These are phyloP conservation scores for Lipomyces sp. DNA, from an alignment of 805 yeast species.

Conservation along the genomic window DNA sequence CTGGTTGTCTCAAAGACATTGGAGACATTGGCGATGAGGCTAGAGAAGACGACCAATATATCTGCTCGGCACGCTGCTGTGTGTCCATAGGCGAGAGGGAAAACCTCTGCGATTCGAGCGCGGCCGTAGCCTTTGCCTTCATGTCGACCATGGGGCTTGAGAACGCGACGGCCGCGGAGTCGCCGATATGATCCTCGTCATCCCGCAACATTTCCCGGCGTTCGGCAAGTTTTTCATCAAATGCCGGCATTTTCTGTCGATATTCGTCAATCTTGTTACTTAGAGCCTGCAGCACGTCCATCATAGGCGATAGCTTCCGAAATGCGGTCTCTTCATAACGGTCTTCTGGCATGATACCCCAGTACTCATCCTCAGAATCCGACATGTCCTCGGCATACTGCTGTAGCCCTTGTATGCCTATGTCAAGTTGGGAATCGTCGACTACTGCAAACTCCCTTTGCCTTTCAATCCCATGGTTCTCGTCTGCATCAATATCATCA, in stretches of 20 bases:
- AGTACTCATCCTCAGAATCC: constrained; percentile 33
- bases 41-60: constrained; percentile 21
- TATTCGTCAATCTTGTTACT: constrained; percentile 23
- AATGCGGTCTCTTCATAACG: constrained; percentile 18
- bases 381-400: constrained; percentile 30
- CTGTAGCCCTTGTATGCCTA: background rate
- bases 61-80: constrained; percentile 28
- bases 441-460: background rate
- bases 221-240: constrained; percentile 30
- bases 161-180: constrained; percentile 19
- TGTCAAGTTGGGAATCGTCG: constrained; percentile 2
- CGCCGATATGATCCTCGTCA: constrained; percentile 22
- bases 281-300: constrained; percentile 24
- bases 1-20: constrained; percentile 1
- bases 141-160: constrained; percentile 21
- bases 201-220: constrained; percentile 24
- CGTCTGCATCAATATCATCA: constrained; percentile 8
- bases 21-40: constrained; percentile 5
- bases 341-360: constrained; percentile 26
- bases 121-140: background rate
- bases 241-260: constrained; percentile 23
- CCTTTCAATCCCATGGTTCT: constrained; percentile 8
- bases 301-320: constrained; percentile 23
- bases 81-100: constrained; percentile 29
- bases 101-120: constrained; percentile 2